These are phyloP conservation scores for Vigna hirtella DNA, from an alignment of 306 rosid genomes.

Conservation along the genomic window DNA sequence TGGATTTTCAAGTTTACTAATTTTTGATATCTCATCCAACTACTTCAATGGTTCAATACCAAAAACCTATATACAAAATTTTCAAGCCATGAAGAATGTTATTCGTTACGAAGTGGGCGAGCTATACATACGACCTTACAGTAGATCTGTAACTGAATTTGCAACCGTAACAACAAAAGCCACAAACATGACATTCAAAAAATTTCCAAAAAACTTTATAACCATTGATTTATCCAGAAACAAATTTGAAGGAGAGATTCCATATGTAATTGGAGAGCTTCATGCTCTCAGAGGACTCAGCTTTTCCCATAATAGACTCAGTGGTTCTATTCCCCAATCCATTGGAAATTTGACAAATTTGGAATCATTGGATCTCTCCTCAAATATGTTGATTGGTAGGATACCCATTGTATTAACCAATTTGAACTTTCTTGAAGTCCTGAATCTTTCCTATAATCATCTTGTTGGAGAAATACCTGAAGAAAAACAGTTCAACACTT, in stretches of 20 bases:
- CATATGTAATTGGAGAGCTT: slow-evolving; percentile 39
- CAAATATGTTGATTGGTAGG: slow-evolving; percentile 13
- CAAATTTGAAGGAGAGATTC: slow-evolving; percentile 50
- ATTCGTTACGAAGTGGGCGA: too few relatives aligned
- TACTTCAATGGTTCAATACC: slow-evolving; percentile 46
- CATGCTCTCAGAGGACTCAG: slow-evolving; percentile 39
- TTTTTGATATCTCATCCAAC: slow-evolving; percentile 38
- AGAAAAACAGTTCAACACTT: slow-evolving; percentile 52
- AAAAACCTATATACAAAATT: not conserved
- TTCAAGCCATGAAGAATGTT: not conserved
- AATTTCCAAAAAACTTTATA: slow-evolving; percentile 4
- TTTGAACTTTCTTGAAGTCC: slow-evolving; percentile 8
- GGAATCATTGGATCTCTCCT: slow-evolving; percentile 54
- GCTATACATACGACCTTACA: not conserved
- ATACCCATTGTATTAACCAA: slow-evolving; percentile 41
- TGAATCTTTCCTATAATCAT: slow-evolving; percentile 45
- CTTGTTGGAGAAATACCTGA: slow-evolving; percentile 48
- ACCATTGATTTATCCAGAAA: slow-evolving; percentile 48
- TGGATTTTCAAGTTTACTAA: not conserved
- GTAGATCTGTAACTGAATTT: too few relatives aligned
- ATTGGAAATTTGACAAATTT: slow-evolving; percentile 42
- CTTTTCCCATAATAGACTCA: slow-evolving; percentile 44
- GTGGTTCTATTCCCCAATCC: slow-evolving; percentile 43
- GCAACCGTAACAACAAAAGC: slow-evolving; percentile 33
- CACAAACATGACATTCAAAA: accelerated